phyloP scores from a whole-genome alignment of 805 yeast species.

The Candida endomychidarum region DNA sequence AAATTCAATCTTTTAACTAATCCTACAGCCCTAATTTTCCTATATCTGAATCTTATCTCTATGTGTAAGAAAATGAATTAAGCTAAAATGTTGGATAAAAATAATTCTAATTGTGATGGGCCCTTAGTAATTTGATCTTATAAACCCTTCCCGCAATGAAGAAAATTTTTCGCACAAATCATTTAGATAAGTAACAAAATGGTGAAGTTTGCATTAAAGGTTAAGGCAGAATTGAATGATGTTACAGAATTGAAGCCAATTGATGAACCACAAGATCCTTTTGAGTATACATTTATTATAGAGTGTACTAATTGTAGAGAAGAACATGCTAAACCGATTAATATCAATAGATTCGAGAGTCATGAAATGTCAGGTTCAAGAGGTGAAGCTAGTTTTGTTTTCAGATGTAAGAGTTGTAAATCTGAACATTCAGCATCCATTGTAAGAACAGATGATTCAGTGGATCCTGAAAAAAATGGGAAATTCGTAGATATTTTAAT shows the following conservation, averaged over 20 bases:
- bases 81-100: too few species aligned
- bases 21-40: too few species aligned
- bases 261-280: constrained; percentile 62
- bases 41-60: too few species aligned
- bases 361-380: constrained; percentile 67
- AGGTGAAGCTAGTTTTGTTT: constrained; percentile 82
- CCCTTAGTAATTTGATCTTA: constrained; percentile 1
- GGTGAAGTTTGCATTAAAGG: constrained; percentile 40
- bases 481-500: constrained; percentile 52
- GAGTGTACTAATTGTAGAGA: constrained; percentile 82
- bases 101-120: neutral
- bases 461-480: constrained; percentile 40
- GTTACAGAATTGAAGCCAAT: constrained; percentile 57
- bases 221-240: constrained; percentile 50
- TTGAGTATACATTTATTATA: constrained; percentile 71
- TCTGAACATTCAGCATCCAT: constrained; percentile 38
- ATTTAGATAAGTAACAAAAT: constrained; percentile 20
- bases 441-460: constrained; percentile 29
- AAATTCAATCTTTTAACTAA: too few species aligned
- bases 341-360: constrained; percentile 64
- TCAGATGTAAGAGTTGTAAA: constrained; percentile 70
- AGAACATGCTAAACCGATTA: constrained; percentile 65
- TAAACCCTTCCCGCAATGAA: constrained; percentile 2
- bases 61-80: too few species aligned
- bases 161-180: constrained; percentile 7